Percentiles rank a stretch among this genome's conserved stretches.
Evolutionary conservation across 352 stramenopile genomes (phyloP).

Genomic region (Elongisporangium prolatum): DNA sequence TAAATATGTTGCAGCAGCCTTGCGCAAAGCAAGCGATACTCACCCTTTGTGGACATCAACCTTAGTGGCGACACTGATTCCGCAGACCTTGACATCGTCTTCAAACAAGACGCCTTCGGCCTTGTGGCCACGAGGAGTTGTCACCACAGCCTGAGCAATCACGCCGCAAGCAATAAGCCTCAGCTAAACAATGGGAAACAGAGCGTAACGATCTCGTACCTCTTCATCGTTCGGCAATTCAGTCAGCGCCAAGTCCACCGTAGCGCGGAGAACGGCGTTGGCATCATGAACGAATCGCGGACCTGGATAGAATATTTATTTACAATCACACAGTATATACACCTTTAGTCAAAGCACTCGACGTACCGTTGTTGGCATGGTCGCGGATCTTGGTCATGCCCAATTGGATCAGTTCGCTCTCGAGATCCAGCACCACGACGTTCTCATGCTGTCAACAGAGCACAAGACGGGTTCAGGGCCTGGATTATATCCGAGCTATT

Average conservation of each 20-base stretch:
- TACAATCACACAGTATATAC: no score
- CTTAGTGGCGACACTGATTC: slow-evolving; percentile 50
- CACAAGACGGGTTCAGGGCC: no score
- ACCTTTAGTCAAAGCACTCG: no score
- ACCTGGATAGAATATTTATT: slow-evolving; percentile 16
- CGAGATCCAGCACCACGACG: slow-evolving; percentile 77
- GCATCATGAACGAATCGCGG: slow-evolving; percentile 69
- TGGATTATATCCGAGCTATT: no score
- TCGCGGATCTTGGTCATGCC: slow-evolving; percentile 78
- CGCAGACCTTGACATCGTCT: slow-evolving; percentile 73
- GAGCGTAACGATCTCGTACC: slow-evolving; percentile 15
- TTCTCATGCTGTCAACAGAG: slow-evolving; percentile 63
- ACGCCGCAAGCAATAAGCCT: not conserved
- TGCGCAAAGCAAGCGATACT: slow-evolving; percentile 2
- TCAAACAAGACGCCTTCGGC: slow-evolving; percentile 65
- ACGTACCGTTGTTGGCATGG: slow-evolving; percentile 58
- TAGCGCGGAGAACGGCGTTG: slow-evolving; percentile 60
- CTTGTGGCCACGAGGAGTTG: slow-evolving; percentile 71
- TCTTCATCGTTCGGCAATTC: slow-evolving; percentile 81
- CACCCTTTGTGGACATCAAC: slow-evolving; percentile 46
- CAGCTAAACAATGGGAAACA: not conserved
- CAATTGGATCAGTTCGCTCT: slow-evolving; percentile 82
- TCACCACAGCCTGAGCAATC: slow-evolving; percentile 54
- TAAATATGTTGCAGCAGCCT: no score
- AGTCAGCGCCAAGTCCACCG: slow-evolving; percentile 67